Evolutionary conservation across 257 asterid species (phyloP).

Genomic region (Solanum etuberosum): DNA sequence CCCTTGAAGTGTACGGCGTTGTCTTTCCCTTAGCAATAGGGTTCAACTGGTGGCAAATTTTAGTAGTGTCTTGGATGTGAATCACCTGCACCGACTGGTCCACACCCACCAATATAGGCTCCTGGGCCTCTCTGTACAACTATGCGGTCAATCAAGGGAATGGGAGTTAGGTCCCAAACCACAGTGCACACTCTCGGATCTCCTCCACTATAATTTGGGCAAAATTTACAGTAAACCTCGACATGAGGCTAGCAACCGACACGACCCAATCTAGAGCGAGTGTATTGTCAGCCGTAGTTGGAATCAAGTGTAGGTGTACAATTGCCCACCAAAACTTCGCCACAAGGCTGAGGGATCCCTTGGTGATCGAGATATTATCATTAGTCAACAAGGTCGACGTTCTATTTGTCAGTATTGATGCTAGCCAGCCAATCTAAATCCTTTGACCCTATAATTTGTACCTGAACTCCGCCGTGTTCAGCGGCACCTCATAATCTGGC

Average conservation of each 20-base stretch:
- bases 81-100: neutral
- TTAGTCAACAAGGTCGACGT: neutral
- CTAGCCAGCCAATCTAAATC: neutral
- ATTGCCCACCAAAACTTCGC: neutral
- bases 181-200: neutral
- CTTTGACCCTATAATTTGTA: neutral
- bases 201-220: neutral
- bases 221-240: neutral
- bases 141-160: neutral
- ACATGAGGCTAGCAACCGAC: neutral
- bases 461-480: neutral
- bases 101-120: neutral
- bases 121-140: neutral
- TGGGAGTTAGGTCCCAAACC: neutral
- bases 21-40: neutral
- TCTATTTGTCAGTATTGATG: neutral
- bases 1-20: neutral
- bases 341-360: neutral
- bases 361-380: neutral
- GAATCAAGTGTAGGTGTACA: neutral
- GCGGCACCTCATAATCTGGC: neutral
- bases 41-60: neutral
- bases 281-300: neutral
- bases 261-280: neutral
- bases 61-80: neutral